Evolutionary conservation across 2,329 filamentous ascomycete genomes (phyloP).

Genomic region (Colletotrichum trifolii): DNA sequence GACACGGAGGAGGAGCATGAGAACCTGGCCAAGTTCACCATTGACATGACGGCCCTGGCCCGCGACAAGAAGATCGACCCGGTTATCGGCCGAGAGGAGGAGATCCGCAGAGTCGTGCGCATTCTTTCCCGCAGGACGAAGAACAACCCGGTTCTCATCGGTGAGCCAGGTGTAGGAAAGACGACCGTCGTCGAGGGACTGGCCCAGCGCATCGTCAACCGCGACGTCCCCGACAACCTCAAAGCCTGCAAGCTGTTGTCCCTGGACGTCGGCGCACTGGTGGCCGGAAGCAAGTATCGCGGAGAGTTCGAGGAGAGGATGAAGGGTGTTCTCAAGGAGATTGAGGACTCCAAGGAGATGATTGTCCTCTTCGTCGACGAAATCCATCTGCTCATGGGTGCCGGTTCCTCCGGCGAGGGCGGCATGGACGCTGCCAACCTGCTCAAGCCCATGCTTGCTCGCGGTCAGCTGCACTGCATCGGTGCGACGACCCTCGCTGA

Average conservation of each 20-base stretch:
- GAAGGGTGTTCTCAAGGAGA: conserved; percentile 99
- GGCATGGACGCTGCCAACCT: conserved; percentile 99
- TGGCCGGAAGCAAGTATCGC: conserved; percentile 97
- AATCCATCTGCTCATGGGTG: conserved; percentile 98
- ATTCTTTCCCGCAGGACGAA: conserved; percentile 95
- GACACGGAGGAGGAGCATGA: conserved; percentile 94
- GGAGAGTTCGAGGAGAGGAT: conserved; percentile 99
- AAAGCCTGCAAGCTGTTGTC: conserved; percentile 94
- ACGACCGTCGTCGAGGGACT: conserved; percentile 97
- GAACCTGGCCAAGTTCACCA: conserved; percentile 97
- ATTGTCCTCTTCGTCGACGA: conserved; percentile 99
- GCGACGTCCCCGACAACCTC: conserved; percentile 94
- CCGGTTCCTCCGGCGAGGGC: conserved; percentile 91
- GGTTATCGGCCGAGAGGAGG: conserved; percentile 95
- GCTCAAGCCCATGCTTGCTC: conserved; percentile 96
- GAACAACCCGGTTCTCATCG: conserved; percentile 98
- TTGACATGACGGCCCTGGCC: conserved; percentile 97
- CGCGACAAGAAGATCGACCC: conserved; percentile 98
- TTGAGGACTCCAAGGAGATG: conserved; percentile 92
- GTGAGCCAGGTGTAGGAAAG: conserved; percentile 98
- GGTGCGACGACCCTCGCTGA: conserved; percentile 95
- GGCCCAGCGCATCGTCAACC: conserved; percentile 94
- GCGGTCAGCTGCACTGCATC: conserved; percentile 97
- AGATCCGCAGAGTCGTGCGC: conserved; percentile 90
- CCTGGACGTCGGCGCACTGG: conserved; percentile 92